Evolutionary conservation across 306 rosid genomes (phyloP), one percentile per base, ranked within the genome.

Genomic region (Mimosa bimucronata): DNA sequence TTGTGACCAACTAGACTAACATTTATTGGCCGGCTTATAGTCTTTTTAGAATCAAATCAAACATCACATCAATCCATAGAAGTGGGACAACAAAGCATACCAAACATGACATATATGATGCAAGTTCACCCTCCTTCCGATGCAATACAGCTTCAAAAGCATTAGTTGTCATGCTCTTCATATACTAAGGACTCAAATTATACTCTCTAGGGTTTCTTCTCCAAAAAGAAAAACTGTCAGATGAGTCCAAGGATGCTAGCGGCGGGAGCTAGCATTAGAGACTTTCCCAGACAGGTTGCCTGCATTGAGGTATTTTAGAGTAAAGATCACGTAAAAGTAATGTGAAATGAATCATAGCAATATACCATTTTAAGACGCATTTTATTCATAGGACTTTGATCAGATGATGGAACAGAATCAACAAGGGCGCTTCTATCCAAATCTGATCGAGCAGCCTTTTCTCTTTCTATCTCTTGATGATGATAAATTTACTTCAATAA

Each of bases 111-210:
- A 91, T 85, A 84, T 96, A 96, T 37, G 98, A 96, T 76, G 98
- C 92, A 86, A 96, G 99, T 89, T 96, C 99, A 60, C 99, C 99
- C 90, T 93, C 99, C 89, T 93, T 96, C 82, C 93, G 98, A 77
- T 98, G 97, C 82, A 96, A 92, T 52, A 97, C 95, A 69, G 98
- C 92, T 90, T 93, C 99, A 82, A 93, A 93, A 81, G 98, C 65
- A 86, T 96, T 92, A 74, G 97, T 86, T n/a, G 97, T 90, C 97
- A 96, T 93, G 88, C 97, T 96, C 88, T 91, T 96, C 92, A 93
- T 86, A 83, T 91, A 93, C 89, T 91, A 96, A 18, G 97, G 97
- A 79, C 88, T 88, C 94, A 91, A 81, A 77, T 86, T 80, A 79
- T 87, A 74, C 78, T 93, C 98, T 77, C 91, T 94, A 30, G 83